Evolutionary conservation across 805 yeast species (phyloP), one percentile per base, ranked within the genome.

Genomic region (Lachancea cidri): DNA sequence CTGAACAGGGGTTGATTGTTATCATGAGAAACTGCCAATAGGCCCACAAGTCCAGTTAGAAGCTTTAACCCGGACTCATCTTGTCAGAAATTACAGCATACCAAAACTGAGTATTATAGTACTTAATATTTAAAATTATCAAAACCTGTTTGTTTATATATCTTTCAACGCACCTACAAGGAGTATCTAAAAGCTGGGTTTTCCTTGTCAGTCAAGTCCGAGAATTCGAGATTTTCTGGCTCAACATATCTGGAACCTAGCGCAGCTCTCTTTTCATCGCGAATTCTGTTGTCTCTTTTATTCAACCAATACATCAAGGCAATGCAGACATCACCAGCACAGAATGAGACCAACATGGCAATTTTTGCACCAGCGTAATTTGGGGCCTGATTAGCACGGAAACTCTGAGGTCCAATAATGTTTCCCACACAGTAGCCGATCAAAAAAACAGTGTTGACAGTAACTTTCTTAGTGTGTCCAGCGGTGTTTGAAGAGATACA

Each of bases 341-440:
- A 36, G 24, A 29, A 41, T 1, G 35, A 31, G 13, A 41, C 33
- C 20, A 41, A 16, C 42, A 42, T 33, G 13, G 42, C 35, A 15
- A 42, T 27, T 45, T 64, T 66, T 14, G 72, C 78, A 25, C 66
- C 64, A 7, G 56, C 53, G 48, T 71, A 73, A 3, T 46, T 42
- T n/a, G 77, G 77, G 3, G 75, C 73, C 49, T 75, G 72, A 2
- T 38, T 40, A 1, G 58, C 59, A 32, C 59, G 54, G 49, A 74
- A 74, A 2, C 74, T 63, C 44, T 73, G 78, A 1, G 81, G 79
- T 3, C 82, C 82, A 36, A 67, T 60, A 38, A 42, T 38, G 31
- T 42, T 42, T 8, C 33, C 33, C 17, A 29, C 33, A 16, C 33
- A 29, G 33, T 4, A 41, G 16, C 37, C 41, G 6, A 41, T 20